phyloP scores from a whole-genome alignment of 2,329 filamentous ascomycete genomes.

The Claviceps capensis region DNA sequence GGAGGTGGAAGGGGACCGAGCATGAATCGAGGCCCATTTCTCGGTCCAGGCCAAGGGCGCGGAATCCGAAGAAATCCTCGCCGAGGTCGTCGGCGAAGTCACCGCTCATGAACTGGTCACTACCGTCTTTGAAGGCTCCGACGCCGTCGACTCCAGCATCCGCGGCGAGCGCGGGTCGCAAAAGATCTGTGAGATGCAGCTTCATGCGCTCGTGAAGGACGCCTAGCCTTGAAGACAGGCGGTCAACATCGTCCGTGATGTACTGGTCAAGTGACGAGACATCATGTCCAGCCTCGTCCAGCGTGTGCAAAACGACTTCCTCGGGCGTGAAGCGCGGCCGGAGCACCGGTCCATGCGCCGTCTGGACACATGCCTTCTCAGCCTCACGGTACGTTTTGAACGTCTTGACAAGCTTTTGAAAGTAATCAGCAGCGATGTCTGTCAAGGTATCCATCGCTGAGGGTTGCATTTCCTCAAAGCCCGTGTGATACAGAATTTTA shows the following conservation, averaged over 20 bases:
- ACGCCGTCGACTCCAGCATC: constrained; percentile 74
- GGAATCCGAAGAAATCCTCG: constrained; percentile 98
- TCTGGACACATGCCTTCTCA: constrained; percentile 53
- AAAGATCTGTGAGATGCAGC: constrained; percentile 76
- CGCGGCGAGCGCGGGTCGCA: constrained; percentile 68
- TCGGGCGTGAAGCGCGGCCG: constrained; percentile 65
- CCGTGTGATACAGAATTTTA: constrained; percentile 90
- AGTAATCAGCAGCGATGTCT: constrained; percentile 80
- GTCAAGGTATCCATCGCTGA: constrained; percentile 85
- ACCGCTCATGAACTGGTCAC: constrained; percentile 89
- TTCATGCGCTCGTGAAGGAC: constrained; percentile 93
- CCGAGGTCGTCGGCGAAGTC: constrained; percentile 97
- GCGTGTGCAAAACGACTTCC: constrained; percentile 74
- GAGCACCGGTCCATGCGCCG: constrained; percentile 26
- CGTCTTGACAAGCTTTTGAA: constrained; percentile 66
- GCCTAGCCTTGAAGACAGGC: constrained; percentile 62
- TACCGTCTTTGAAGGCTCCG: constrained; percentile 87
- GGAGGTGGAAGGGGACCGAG: constrained; percentile 82
- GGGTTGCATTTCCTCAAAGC: constrained; percentile 94
- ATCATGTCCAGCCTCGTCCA: constrained; percentile 74
- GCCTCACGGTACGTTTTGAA: constrained; percentile 74
- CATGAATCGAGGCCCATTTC: constrained; percentile 82
- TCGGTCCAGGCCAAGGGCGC: constrained; percentile 79
- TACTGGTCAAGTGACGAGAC: constrained; percentile 72
- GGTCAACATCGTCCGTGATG: constrained; percentile 85